Evolutionary conservation across 495 filamentous ascomycete genomes (phyloP).

Genomic region (Xylaria acuta): DNA sequence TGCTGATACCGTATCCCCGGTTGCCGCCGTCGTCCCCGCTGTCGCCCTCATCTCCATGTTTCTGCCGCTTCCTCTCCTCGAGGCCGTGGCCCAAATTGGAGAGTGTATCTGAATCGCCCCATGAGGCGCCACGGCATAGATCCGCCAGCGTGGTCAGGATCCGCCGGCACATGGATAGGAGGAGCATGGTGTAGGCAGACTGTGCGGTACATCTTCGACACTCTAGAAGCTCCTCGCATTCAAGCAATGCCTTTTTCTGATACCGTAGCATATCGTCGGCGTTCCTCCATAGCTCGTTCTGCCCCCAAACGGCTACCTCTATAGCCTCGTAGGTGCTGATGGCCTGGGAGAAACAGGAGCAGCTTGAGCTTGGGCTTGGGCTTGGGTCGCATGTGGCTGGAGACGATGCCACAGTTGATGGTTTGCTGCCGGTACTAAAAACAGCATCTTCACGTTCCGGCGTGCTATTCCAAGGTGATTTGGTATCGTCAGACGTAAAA

Average conservation of each 20-base stretch:
- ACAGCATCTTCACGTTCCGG: slow-evolving; percentile 22
- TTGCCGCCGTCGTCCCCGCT: slow-evolving; percentile 14
- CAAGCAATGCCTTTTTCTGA: slow-evolving; percentile 26
- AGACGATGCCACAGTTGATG: slow-evolving; percentile 13
- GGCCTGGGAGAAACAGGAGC: slow-evolving; percentile 26
- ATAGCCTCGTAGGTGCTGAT: slow-evolving; percentile 27
- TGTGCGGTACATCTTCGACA: slow-evolving; percentile 20
- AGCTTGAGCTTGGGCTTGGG: slow-evolving; percentile 22
- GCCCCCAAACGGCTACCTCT: slow-evolving; percentile 25
- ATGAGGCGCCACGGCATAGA: slow-evolving; percentile 11
- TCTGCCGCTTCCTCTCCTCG: slow-evolving; percentile 18
- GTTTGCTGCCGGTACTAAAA: slow-evolving; percentile 13
- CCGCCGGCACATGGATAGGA: slow-evolving; percentile 28
- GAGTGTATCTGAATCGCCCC: not conserved
- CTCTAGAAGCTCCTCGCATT: slow-evolving; percentile 26
- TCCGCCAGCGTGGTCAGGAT: slow-evolving; percentile 15
- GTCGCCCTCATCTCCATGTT: not conserved
- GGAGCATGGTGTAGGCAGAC: slow-evolving; percentile 28
- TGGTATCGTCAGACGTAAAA: slow-evolving; percentile 18
- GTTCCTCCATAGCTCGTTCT: slow-evolving; percentile 23
- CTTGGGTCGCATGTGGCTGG: slow-evolving; percentile 9
- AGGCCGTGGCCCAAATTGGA: not conserved
- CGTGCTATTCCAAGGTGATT: slow-evolving; percentile 20
- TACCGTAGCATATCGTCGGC: slow-evolving; percentile 21
- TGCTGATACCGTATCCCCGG: slow-evolving; percentile 25